Conservation (phyloP, 2,329 filamentous ascomycete genomes). For the Geosmithia putterillii region DNA sequence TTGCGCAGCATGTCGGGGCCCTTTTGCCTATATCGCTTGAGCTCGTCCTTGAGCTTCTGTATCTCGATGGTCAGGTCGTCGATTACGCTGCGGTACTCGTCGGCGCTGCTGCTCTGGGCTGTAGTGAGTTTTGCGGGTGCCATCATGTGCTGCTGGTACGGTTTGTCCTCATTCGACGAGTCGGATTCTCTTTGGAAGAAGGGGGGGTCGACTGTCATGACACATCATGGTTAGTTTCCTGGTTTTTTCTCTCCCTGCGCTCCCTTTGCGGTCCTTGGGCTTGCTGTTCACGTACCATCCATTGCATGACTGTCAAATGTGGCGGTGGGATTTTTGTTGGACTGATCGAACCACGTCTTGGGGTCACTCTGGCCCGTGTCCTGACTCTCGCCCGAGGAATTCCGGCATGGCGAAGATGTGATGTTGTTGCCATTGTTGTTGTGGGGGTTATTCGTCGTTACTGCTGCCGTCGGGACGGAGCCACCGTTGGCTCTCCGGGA, state of each 20-base stretch:
- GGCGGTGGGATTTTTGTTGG: slow-evolving; percentile 35
- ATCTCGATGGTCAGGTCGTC: slow-evolving; percentile 81
- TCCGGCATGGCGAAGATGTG: slow-evolving; percentile 14
- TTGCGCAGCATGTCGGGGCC: slow-evolving; percentile 55
- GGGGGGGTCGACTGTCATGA: slow-evolving; percentile 32
- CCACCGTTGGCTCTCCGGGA: slow-evolving; percentile 14
- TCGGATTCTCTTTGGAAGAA: slow-evolving; percentile 42
- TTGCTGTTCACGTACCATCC: slow-evolving; percentile 31
- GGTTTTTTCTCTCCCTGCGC: background rate
- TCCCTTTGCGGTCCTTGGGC: background rate
- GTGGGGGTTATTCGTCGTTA: background rate
- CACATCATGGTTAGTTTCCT: background rate
- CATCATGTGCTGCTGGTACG: slow-evolving; percentile 10
- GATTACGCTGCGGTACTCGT: slow-evolving; percentile 72
- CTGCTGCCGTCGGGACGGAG: slow-evolving; percentile 5
- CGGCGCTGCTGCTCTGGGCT: slow-evolving; percentile 48
- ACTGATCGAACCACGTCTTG: slow-evolving; percentile 40
- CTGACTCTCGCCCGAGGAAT: slow-evolving; percentile 37
- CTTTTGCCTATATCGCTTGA: slow-evolving; percentile 58
- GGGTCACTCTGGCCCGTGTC: slow-evolving; percentile 36
- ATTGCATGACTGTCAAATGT: slow-evolving; percentile 29
- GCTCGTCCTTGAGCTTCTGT: slow-evolving; percentile 59
- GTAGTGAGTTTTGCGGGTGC: slow-evolving; percentile 15
- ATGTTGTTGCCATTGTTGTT: slow-evolving; percentile 1
- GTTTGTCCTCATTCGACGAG: slow-evolving; percentile 34